A percentile compares a stretch with the other conserved stretches of the same genome.
Conservation (phyloP, 2,329 filamentous ascomycete genomes). For the Colletotrichum spaethianum region DNA sequence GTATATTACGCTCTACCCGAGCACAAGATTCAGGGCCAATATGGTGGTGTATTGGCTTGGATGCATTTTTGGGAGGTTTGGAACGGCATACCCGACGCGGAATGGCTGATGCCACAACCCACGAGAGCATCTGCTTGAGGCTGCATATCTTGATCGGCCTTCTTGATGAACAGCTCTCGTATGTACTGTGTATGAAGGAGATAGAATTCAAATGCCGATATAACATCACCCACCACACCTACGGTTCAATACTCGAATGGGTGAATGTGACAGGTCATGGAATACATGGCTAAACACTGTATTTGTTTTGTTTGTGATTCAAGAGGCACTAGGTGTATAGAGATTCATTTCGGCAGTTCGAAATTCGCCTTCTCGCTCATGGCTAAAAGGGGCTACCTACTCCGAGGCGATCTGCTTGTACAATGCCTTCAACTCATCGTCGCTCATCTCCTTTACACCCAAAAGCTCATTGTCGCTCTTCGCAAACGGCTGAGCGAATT, state of each 20-base stretch:
- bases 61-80: constrained; percentile 38
- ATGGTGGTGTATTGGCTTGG: constrained; percentile 38
- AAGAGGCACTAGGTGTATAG: too few relatives aligned
- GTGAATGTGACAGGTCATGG: background rate
- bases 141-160: constrained; percentile 26
- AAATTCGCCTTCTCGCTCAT: background rate
- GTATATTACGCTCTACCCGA: constrained; percentile 42
- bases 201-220: constrained; percentile 40
- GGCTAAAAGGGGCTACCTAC: background rate
- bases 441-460: constrained; percentile 42
- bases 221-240: background rate
- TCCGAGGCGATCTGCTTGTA: constrained; percentile 35
- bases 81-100: constrained; percentile 32
- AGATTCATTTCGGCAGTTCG: background rate
- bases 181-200: constrained; percentile 44
- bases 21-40: constrained; percentile 27
- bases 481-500: constrained; percentile 30
- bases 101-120: constrained; percentile 25
- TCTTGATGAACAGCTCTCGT: constrained; percentile 34
- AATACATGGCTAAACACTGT: background rate
- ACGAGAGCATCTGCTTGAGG: constrained; percentile 30
- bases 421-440: constrained; percentile 43
- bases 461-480: constrained; percentile 45
- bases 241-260: too few relatives aligned
- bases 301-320: background rate